phyloP scores from a whole-genome alignment of 2,329 filamentous ascomycete genomes.

The Aspergillus ochraceus region DNA sequence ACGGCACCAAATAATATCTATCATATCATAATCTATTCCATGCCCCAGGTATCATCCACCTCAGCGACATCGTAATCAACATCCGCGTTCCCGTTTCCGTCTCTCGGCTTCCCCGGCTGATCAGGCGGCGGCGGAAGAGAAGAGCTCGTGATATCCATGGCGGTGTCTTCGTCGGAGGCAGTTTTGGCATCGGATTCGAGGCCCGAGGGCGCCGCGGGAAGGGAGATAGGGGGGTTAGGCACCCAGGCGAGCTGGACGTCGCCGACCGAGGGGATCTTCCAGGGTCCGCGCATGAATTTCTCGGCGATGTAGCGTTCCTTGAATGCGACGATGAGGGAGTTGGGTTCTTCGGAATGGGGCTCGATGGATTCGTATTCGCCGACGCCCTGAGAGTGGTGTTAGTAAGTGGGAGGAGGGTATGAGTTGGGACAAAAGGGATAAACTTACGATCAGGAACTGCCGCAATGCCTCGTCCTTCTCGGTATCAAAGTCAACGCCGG shows the following conservation, averaged over 20 bases:
- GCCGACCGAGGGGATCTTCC: constrained; percentile 53
- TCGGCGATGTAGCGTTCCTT: constrained; percentile 56
- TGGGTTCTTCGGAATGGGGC: constrained; percentile 38
- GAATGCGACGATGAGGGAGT: constrained; percentile 46
- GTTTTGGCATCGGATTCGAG: constrained; percentile 23
- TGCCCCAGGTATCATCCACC: constrained; percentile 47
- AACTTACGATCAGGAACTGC: constrained; percentile 54
- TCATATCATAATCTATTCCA: constrained; percentile 11
- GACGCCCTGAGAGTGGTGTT: constrained; percentile 36
- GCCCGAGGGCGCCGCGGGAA: constrained; percentile 13
- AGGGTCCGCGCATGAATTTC: constrained; percentile 51
- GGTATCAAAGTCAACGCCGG: constrained; percentile 48
- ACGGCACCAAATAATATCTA: not conserved
- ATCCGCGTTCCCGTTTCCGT: constrained; percentile 31
- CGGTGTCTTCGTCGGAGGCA: constrained; percentile 27
- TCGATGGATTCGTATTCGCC: constrained; percentile 50
- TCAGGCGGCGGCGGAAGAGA: constrained; percentile 16
- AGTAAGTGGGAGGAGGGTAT: constrained; percentile 16
- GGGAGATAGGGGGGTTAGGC: constrained; percentile 35
- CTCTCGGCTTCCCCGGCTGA: constrained; percentile 17
- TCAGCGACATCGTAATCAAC: constrained; percentile 55
- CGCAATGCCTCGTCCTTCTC: constrained; percentile 57
- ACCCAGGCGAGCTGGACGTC: constrained; percentile 58
- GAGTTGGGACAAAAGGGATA: not conserved
- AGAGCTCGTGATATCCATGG: constrained; percentile 29